Conservation (phyloP, 345 rosid genomes). For the Brassica incana region DNA sequence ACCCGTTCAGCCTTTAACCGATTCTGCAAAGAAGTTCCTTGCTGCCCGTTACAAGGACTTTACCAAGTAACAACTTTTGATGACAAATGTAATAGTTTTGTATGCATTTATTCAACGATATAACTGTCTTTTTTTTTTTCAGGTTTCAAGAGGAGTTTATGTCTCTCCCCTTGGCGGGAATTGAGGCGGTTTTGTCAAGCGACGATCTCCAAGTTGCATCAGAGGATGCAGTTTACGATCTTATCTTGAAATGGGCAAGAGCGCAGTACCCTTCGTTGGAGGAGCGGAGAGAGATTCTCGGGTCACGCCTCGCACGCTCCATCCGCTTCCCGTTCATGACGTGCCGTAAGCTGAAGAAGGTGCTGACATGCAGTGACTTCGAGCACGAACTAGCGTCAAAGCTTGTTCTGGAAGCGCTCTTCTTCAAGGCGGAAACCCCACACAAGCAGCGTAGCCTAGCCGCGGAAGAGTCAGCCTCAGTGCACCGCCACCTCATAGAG, state of each 20-base stretch:
- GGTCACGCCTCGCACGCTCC: slow-evolving; percentile 70
- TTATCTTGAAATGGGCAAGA: slow-evolving; percentile 86
- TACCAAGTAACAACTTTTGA: too few relatives aligned
- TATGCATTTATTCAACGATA: too few relatives aligned
- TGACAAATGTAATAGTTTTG: too few relatives aligned
- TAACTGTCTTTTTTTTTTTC: not conserved
- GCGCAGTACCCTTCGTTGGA: slow-evolving; percentile 61
- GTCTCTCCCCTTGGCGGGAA: slow-evolving; percentile 79
- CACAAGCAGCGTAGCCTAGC: slow-evolving; percentile 78
- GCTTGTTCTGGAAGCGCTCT: slow-evolving; percentile 89
- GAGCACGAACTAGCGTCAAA: slow-evolving; percentile 82
- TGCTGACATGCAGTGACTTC: slow-evolving; percentile 72
- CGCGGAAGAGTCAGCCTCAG: slow-evolving; percentile 65
- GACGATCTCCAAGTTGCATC: slow-evolving; percentile 96
- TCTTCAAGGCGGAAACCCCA: slow-evolving; percentile 95
- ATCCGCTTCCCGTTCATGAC: slow-evolving; percentile 96
- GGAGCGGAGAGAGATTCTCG: slow-evolving; percentile 76
- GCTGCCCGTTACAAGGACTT: slow-evolving; percentile 59
- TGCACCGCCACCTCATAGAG: slow-evolving; percentile 69
- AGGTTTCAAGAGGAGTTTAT: slow-evolving; percentile 88
- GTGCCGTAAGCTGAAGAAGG: slow-evolving; percentile 90
- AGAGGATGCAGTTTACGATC: slow-evolving; percentile 92
- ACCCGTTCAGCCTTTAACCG: slow-evolving; percentile 93
- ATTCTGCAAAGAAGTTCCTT: slow-evolving; percentile 86
- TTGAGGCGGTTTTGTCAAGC: slow-evolving; percentile 86